Evolutionary conservation across 768 basidiomycete genomes (phyloP).

Genomic region (Symmetrospora coprosmae): DNA sequence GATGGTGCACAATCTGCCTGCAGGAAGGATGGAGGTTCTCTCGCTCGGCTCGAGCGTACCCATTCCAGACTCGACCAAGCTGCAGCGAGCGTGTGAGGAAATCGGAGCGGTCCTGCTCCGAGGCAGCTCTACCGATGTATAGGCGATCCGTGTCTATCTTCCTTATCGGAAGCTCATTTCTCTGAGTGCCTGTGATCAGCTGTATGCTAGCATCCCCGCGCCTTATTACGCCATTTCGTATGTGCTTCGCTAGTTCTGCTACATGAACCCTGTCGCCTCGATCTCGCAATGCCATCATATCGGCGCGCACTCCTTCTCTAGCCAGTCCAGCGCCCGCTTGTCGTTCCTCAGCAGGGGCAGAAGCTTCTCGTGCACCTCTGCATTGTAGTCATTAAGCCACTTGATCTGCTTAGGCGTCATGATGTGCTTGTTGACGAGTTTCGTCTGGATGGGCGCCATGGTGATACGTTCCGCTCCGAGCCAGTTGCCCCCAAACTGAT

Average conservation of each 20-base stretch:
- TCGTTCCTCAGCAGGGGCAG: conserved; percentile 51
- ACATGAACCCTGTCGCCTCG: no score
- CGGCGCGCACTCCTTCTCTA: conserved; percentile 21
- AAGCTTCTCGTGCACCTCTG: conserved; percentile 58
- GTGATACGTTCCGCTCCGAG: conserved; percentile 75
- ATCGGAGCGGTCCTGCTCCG: not conserved
- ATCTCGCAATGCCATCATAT: conserved; percentile 4
- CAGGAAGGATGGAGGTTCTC: conserved; percentile 11
- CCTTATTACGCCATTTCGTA: no score
- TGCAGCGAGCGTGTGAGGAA: conserved; percentile 11
- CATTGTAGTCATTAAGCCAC: conserved; percentile 79
- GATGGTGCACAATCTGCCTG: conserved; percentile 3
- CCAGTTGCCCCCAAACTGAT: conserved; percentile 70
- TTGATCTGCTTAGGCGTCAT: conserved; percentile 53
- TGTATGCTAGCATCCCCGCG: no score
- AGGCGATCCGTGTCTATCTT: no score
- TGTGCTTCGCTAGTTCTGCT: no score
- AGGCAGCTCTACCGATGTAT: no score
- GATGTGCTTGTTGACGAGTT: conserved; percentile 53
- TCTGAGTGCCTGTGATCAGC: no score
- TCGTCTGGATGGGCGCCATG: conserved; percentile 79
- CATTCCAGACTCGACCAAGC: not conserved
- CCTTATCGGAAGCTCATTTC: no score
- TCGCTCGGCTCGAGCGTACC: not conserved
- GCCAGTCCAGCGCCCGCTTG: conserved; percentile 36